phyloP scores from a whole-genome alignment of 345 rosid genomes.

The Gossypium rotundifolium region DNA sequence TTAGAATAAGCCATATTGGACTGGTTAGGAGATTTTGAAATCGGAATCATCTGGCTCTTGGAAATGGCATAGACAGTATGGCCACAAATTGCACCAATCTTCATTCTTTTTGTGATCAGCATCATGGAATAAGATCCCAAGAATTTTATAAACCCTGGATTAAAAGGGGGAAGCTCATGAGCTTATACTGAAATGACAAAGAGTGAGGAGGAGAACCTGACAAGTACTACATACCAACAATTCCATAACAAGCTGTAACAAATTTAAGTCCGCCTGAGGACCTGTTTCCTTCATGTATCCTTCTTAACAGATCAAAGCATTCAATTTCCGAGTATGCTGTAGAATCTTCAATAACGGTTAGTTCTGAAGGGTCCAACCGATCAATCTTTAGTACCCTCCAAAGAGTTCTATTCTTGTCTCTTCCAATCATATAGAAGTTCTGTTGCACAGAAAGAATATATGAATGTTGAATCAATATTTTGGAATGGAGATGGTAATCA shows the following conservation, averaged over 20 bases:
- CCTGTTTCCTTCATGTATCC: conserved; percentile 80
- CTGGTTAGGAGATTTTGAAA: conserved; percentile 62
- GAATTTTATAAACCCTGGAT: conserved; percentile 77
- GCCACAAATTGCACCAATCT: conserved; percentile 84
- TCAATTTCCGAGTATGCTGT: conserved; percentile 60
- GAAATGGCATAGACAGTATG: conserved; percentile 61
- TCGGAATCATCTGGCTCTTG: conserved; percentile 66
- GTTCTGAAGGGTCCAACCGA: conserved; percentile 58
- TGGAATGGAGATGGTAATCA: not conserved
- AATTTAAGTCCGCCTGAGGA: conserved; percentile 80
- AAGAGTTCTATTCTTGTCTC: conserved; percentile 58
- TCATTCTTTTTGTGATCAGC: conserved; percentile 78
- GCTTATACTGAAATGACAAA: not conserved
- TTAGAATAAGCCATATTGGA: conserved; percentile 81
- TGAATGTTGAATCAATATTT: not conserved
- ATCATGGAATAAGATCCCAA: conserved; percentile 94
- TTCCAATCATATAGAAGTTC: conserved; percentile 87
- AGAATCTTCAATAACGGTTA: conserved; percentile 63
- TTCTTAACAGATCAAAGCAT: conserved; percentile 54
- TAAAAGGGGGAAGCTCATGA: conserved; percentile 11
- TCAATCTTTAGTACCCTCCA: conserved; percentile 86
- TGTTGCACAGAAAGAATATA: conserved; percentile 25
- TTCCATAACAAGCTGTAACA: conserved; percentile 75
- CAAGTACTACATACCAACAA: conserved; percentile 56
- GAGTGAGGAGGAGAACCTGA: not conserved